A percentile compares a stretch with the other conserved stretches of the same genome.
These are phyloP conservation scores for Plasmopara viticola DNA, from an alignment of 352 stramenopile genomes.

Conservation along the genomic window DNA sequence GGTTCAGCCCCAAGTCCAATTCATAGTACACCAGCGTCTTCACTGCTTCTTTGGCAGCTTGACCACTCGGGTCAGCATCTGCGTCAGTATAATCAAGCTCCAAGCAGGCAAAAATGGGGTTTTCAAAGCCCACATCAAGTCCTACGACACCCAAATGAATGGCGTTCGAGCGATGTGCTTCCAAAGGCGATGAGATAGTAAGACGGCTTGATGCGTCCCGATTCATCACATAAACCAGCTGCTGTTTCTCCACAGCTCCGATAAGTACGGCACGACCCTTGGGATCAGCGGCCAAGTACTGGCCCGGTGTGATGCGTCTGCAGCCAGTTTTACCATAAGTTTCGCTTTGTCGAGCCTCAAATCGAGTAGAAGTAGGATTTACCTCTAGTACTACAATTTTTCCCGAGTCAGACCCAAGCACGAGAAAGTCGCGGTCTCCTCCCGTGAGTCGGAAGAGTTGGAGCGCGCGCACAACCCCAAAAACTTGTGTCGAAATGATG, in stretches of 20 bases:
- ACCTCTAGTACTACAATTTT: conserved; percentile 95
- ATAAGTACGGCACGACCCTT: conserved; percentile 97
- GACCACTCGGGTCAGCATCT: conserved; percentile 77
- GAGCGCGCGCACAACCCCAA: conserved; percentile 91
- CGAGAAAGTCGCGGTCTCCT: conserved; percentile 92
- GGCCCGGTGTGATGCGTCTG: conserved; percentile 94
- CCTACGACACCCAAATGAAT: conserved; percentile 94
- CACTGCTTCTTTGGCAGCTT: conserved; percentile 53
- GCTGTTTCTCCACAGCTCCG: conserved; percentile 96
- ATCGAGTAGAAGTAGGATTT: conserved; percentile 65
- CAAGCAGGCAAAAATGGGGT: conserved; percentile 97
- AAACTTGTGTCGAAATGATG: conserved; percentile 82
- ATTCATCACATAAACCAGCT: conserved; percentile 99
- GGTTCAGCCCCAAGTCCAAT: conserved; percentile 98
- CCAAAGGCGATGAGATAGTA: conserved; percentile 97
- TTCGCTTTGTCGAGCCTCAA: conserved; percentile 88
- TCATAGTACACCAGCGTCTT: conserved; percentile 99
- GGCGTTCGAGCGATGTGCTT: conserved; percentile 95
- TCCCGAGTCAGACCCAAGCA: conserved; percentile 94
- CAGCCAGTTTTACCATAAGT: conserved; percentile 96
- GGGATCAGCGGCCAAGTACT: conserved; percentile 97
- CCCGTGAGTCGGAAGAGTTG: conserved; percentile 84
- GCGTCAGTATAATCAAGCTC: conserved; percentile 93
- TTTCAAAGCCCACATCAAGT: conserved; percentile 98
- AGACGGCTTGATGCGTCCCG: conserved; percentile 90